phyloP scores from a whole-genome alignment of 2,329 filamentous ascomycete genomes.

The Cladosporium sp. region DNA sequence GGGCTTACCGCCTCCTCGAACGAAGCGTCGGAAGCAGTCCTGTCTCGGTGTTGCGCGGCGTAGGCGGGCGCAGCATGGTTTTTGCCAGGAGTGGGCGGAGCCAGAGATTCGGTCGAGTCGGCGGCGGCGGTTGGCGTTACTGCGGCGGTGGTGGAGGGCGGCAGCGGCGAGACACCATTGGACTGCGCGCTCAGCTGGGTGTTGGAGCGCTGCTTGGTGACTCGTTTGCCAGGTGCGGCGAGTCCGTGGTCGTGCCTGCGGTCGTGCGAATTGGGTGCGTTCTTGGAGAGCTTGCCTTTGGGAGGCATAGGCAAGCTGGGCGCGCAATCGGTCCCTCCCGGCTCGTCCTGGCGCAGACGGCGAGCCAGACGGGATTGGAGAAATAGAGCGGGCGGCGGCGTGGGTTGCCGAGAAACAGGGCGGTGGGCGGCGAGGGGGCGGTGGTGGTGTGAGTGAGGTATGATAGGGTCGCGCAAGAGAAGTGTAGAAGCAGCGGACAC shows the following conservation, averaged over 20 bases:
- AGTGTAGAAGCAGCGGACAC: too few relatives aligned
- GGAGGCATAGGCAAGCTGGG: slow-evolving; percentile 39
- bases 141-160: slow-evolving; percentile 24
- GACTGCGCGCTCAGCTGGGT: slow-evolving; percentile 39
- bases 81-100: slow-evolving; percentile 3
- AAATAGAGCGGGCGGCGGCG: neutral
- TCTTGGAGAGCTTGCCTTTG: slow-evolving; percentile 39
- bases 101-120: slow-evolving; percentile 10
- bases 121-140: slow-evolving; percentile 12
- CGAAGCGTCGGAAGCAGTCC: slow-evolving; percentile 42
- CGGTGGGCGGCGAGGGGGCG: slow-evolving; percentile 12
- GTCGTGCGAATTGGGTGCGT: slow-evolving; percentile 45
- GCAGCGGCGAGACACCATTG: slow-evolving; percentile 39
- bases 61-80: slow-evolving; percentile 17
- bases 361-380: slow-evolving; percentile 27
- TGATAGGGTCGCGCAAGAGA: neutral
- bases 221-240: slow-evolving; percentile 71
- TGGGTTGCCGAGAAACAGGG: neutral
- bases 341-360: slow-evolving; percentile 25
- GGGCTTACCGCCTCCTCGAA: slow-evolving; percentile 32
- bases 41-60: slow-evolving; percentile 28
- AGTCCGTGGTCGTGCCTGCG: slow-evolving; percentile 81
- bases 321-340: slow-evolving; percentile 21
- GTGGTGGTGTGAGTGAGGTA: slow-evolving; percentile 11
- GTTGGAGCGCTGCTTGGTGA: slow-evolving; percentile 48